phyloP scores from a whole-genome alignment of 257 asterid species.

The Verbascum thapsus region DNA sequence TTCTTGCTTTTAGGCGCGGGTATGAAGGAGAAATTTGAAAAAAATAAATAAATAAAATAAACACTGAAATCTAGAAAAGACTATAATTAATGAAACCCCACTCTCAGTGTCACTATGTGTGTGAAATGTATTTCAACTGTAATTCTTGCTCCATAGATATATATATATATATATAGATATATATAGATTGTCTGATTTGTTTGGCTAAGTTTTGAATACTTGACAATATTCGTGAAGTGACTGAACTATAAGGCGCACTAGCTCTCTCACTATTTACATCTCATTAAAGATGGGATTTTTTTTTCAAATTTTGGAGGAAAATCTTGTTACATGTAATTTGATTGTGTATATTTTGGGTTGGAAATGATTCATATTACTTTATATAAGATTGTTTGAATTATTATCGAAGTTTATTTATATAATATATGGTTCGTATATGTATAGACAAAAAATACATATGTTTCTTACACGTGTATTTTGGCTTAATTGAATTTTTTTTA shows the following conservation, averaged over 20 bases:
- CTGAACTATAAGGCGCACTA: constrained; percentile 47
- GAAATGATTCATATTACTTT: too few species aligned
- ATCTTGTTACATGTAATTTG: neutral
- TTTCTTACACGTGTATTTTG: neutral
- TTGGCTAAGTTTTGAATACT: constrained; percentile 32
- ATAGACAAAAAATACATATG: too few species aligned
- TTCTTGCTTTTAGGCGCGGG: constrained; percentile 84
- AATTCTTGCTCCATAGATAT: neutral
- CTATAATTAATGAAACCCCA: constrained; percentile 54
- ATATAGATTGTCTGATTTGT: neutral
- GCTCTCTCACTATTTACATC: neutral
- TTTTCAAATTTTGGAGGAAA: constrained; percentile 5
- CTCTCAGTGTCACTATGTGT: constrained; percentile 42
- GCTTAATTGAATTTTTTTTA: neutral
- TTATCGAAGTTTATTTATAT: too few species aligned
- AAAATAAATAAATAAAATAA: constrained; percentile 34
- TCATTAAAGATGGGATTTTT: constrained; percentile 12
- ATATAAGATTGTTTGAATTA: too few species aligned
- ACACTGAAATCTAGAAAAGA: constrained; percentile 97
- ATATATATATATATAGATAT: too few species aligned
- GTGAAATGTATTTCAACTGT: constrained; percentile 16
- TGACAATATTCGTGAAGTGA: constrained; percentile 77
- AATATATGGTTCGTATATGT: too few species aligned
- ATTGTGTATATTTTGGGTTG: too few species aligned
- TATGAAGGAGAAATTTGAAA: constrained; percentile 61